phyloP scores from a whole-genome alignment of 1,284 basidiomycete species.

The Puccinia horiana region DNA sequence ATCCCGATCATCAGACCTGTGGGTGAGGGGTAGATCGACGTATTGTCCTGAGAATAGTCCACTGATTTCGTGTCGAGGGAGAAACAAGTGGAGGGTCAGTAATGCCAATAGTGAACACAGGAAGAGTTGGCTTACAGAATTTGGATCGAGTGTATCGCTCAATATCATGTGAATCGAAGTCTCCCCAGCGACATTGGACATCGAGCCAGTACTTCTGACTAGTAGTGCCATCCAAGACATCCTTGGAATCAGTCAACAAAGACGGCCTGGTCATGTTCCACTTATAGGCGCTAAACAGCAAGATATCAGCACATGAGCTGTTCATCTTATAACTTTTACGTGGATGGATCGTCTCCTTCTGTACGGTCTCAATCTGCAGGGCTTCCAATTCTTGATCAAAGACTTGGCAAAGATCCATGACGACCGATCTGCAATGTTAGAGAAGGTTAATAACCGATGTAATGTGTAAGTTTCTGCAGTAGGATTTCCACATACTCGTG shows the following conservation, averaged over 20 bases:
- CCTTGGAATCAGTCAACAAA: conserved; percentile 91
- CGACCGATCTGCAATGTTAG: conserved; percentile 35
- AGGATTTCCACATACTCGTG: conserved; percentile 58
- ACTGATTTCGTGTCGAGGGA: conserved; percentile 55
- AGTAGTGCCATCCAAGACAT: conserved; percentile 93
- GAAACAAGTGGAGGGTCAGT: conserved; percentile 97
- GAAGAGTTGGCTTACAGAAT: conserved; percentile 40
- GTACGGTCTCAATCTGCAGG: conserved; percentile 96
- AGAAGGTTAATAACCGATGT: not conserved
- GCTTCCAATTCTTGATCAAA: conserved; percentile 99
- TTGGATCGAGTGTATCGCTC: conserved; percentile 61
- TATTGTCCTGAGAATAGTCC: conserved; percentile 74
- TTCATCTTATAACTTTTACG: conserved; percentile 99
- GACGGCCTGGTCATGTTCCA: conserved; percentile 98
- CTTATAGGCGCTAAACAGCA: conserved; percentile 75
- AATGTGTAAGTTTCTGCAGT: not conserved
- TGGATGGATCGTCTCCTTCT: conserved; percentile 97
- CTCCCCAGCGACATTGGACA: conserved; percentile 94
- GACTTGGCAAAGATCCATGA: conserved; percentile 75
- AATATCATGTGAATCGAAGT: conserved; percentile 98
- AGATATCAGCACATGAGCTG: conserved; percentile 83
- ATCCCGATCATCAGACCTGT: conserved; percentile 98
- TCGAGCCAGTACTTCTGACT: conserved; percentile 99
- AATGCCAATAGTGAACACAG: conserved; percentile 53
- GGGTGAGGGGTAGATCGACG: conserved; percentile 97